Base-by-base conservation (phyloP, 352 stramenopile genomes). In the Phytopythium delawarense region DNA sequence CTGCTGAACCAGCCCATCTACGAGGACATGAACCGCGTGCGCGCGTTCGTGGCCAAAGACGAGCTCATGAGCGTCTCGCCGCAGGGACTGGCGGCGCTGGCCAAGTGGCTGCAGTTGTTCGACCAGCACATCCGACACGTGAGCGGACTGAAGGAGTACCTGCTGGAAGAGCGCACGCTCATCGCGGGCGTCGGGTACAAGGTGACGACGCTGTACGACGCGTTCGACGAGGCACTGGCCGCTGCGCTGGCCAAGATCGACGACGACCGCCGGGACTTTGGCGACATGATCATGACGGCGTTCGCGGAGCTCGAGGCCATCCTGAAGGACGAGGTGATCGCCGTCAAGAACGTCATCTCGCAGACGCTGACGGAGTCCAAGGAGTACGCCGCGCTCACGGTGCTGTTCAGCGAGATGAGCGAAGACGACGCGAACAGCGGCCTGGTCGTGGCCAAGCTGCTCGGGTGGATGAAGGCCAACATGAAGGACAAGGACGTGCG, bases 391-490 rank as follows among this genome's bases (percentile, higher is more conserved):
- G 82, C 80, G 15, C n/a, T 92, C 32, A 87, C 76, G 63, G 71
- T 57, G 44, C 61, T 92, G 40, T 90, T 92, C 62, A 75, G 84
- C 46, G 70, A 86, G 55, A 53, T 91, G 39, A 77, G 64, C 18
- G 65, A 57, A n/a, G 78, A 86, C 53, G 75, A 87, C 12, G 72
- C 78, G 39, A 66, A 62, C 39, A 71, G 74, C 45, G 73, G 76
- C 32, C 71, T 89, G 21, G 71, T 89, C 39, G 61, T 89, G 28
- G 76, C 79, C 5, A 84, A 89, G 63, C 44, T 91, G 35, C 71
- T 91, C 6, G 81, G 79, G 5, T 91, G 79, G 79, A 88, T 91
- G 81, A 81, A 78, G 59, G 75, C 73, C 32, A 68, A 78, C 56
- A 70, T 87, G 64, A 68, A 59, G 39, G 77, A 84, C 23, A 55